phyloP scores from a whole-genome alignment of 768 basidiomycete genomes.

The Collybia sordida region DNA sequence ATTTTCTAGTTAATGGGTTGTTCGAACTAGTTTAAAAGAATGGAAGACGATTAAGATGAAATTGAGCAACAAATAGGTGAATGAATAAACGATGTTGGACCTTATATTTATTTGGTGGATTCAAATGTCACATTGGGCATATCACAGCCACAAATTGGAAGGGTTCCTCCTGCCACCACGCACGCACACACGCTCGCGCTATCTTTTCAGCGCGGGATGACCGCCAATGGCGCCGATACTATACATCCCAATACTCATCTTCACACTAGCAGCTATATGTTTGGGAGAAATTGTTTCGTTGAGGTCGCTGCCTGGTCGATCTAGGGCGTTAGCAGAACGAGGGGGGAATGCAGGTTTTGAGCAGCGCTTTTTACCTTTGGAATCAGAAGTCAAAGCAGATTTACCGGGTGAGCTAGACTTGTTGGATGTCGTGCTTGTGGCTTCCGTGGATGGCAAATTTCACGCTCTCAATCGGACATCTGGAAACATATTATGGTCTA shows the following conservation, averaged over 20 bases:
- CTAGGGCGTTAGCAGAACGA: conserved; percentile 26
- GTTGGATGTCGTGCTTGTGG: conserved; percentile 83
- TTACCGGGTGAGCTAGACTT: conserved; percentile 54
- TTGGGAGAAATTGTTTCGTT: conserved; percentile 31
- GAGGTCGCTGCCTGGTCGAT: conserved; percentile 17
- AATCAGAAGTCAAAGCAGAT: conserved; percentile 13
- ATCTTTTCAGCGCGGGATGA: conserved; percentile 20
- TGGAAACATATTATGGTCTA: conserved; percentile 85
- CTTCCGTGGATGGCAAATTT: conserved; percentile 92
- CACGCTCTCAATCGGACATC: conserved; percentile 90
- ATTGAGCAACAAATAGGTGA: too few relatives aligned
- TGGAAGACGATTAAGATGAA: too few relatives aligned
- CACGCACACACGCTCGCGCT: too few relatives aligned
- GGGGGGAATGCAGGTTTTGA: conserved; percentile 14
- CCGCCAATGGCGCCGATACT: conserved; percentile 34
- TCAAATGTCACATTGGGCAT: too few relatives aligned
- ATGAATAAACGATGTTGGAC: too few relatives aligned
- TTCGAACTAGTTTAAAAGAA: too few relatives aligned
- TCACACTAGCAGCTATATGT: conserved; percentile 26
- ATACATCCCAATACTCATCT: conserved; percentile 19
- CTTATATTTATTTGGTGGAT: too few relatives aligned
- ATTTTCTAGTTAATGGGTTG: too few relatives aligned
- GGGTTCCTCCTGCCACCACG: too few relatives aligned
- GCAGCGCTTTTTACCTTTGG: conserved; percentile 18
- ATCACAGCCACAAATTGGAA: too few relatives aligned